Evolutionary conservation across 2,329 filamentous ascomycete species (phyloP).

Genomic region (Nemania sp.): DNA sequence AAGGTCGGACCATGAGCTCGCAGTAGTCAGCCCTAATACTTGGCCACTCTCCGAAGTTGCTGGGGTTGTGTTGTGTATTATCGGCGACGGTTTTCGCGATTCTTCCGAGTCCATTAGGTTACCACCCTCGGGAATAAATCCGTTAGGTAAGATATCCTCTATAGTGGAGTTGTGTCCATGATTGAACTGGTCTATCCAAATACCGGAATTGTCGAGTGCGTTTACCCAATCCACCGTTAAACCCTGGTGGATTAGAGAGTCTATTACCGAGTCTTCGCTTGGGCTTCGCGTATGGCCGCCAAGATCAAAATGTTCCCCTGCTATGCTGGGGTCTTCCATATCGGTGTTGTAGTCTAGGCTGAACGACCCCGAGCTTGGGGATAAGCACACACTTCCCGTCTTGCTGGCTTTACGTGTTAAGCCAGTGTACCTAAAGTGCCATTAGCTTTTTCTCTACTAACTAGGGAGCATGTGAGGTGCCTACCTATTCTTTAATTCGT

Average conservation of each 20-base stretch:
- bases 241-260: not conserved
- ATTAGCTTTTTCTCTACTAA: not conserved
- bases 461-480: not conserved
- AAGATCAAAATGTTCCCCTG: not conserved
- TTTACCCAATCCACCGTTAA: constrained; percentile 30
- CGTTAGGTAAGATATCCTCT: constrained; percentile 3
- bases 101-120: not conserved
- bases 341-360: constrained; percentile 23
- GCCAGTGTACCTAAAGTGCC: constrained; percentile 29
- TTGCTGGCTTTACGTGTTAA: constrained; percentile 27
- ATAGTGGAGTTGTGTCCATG: not conserved
- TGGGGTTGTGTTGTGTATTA: not conserved
- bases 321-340: not conserved
- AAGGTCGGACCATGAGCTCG: not conserved
- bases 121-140: constrained; percentile 16
- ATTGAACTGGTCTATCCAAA: constrained; percentile 30
- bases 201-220: constrained; percentile 20
- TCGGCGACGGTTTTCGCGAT: not conserved
- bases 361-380: constrained; percentile 13
- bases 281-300: not conserved
- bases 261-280: constrained; percentile 1
- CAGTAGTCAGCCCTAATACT: not conserved
- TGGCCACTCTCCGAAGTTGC: not conserved
- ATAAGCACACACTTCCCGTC: constrained; percentile 16
- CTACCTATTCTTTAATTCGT: constrained; percentile 45